Evolutionary conservation across 345 rosid species (phyloP).

Genomic region (Pseudoturritis turrita): DNA sequence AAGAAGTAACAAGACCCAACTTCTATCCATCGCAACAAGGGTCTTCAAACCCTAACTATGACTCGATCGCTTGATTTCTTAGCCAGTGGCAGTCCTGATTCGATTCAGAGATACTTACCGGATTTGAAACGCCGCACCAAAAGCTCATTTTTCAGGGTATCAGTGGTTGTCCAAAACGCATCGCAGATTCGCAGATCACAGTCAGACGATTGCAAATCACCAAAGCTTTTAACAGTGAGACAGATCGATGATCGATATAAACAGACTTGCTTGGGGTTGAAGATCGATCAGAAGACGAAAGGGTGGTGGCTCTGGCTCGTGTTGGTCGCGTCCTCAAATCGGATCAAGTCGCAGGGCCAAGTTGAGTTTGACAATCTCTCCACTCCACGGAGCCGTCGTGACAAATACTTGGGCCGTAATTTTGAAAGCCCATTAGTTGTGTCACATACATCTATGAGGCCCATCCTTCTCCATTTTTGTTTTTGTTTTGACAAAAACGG

Average conservation of each 20-base stretch:
- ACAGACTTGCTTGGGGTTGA: background rate
- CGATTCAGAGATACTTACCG: conserved; percentile 5
- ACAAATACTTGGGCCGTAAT: background rate
- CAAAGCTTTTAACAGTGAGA: background rate
- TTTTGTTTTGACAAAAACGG: no score
- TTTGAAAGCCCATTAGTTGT: background rate
- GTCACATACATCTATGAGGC: no score
- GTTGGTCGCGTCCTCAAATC: conserved; percentile 5
- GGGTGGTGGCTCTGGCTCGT: conserved; percentile 12
- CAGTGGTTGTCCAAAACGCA: background rate
- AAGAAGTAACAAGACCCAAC: conserved; percentile 30
- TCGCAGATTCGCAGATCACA: conserved; percentile 23
- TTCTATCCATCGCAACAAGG: conserved; percentile 37
- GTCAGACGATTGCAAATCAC: conserved; percentile 26
- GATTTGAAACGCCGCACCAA: conserved; percentile 4
- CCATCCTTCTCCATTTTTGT: background rate
- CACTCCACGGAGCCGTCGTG: background rate
- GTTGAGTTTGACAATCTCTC: background rate
- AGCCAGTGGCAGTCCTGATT: background rate
- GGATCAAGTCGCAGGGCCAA: conserved; percentile 10
- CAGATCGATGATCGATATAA: background rate
- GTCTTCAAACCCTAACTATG: conserved; percentile 2
- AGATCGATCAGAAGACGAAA: conserved; percentile 16
- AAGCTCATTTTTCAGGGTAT: conserved; percentile 21
- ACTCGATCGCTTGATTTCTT: conserved; percentile 10